These are phyloP conservation scores for Ocimum tenuiflorum DNA, from an alignment of 257 asterid genomes.

Conservation along the genomic window DNA sequence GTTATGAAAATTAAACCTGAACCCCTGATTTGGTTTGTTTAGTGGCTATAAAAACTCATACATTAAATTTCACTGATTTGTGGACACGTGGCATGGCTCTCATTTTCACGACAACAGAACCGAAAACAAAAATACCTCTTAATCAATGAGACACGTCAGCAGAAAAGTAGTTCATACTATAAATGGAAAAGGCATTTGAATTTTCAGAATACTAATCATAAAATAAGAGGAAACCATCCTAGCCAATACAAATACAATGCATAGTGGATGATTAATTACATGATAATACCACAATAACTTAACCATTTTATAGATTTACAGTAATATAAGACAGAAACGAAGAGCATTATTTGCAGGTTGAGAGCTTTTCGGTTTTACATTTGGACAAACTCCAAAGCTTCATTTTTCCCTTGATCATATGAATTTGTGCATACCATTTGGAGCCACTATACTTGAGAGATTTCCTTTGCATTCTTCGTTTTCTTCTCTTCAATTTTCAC, in stretches of 20 bases:
- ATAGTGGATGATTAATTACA: constrained; percentile 17
- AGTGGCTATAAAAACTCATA: too few relatives aligned
- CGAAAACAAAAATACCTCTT: too few relatives aligned
- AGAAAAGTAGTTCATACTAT: too few relatives aligned
- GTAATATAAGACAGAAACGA: constrained; percentile 8
- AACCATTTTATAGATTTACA: constrained; percentile 24
- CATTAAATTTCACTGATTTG: too few relatives aligned
- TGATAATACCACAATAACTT: constrained; percentile 15
- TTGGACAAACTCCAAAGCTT: neutral
- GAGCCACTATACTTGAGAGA: constrained; percentile 17
- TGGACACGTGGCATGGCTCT: too few relatives aligned
- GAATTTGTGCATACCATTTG: neutral
- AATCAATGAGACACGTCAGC: too few relatives aligned
- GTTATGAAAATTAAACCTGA: too few relatives aligned
- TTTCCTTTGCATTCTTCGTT: constrained; percentile 23
- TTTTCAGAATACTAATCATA: too few relatives aligned
- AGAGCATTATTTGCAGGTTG: constrained; percentile 2
- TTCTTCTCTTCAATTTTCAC: constrained; percentile 31
- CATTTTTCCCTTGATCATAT: neutral
- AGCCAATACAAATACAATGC: neutral
- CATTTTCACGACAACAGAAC: too few relatives aligned
- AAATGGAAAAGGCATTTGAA: too few relatives aligned
- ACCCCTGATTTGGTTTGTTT: too few relatives aligned
- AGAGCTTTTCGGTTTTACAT: neutral
- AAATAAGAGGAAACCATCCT: too few relatives aligned